A percentile compares a stretch with the other conserved stretches of the same genome.
Evolutionary conservation across 495 filamentous ascomycete genomes (phyloP).

Genomic region (Letharia columbiana): DNA sequence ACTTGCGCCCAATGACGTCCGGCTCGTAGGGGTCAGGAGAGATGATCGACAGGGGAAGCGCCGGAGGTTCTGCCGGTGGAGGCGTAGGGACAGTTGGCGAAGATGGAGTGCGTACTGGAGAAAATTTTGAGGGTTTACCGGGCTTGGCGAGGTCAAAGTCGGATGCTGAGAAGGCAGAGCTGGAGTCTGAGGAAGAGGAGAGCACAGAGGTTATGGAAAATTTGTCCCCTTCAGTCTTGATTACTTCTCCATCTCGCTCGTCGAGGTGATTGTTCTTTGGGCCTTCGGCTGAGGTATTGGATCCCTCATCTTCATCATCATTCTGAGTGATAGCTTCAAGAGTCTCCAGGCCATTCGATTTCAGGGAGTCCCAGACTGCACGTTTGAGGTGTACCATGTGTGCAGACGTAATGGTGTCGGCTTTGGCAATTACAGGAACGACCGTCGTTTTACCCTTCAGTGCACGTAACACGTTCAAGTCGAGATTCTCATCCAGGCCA

Average conservation of each 20-base stretch:
- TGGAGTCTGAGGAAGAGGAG: conserved; percentile 26
- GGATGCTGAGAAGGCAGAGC: conserved; percentile 39
- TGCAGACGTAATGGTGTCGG: conserved; percentile 84
- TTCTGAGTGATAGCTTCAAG: conserved; percentile 78
- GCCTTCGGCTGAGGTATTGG: conserved; percentile 31
- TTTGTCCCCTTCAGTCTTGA: conserved; percentile 27
- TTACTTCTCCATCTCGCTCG: conserved; percentile 49
- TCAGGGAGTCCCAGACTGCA: conserved; percentile 80
- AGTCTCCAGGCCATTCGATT: conserved; percentile 78
- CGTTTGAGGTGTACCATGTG: conserved; percentile 93
- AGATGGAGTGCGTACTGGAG: conserved; percentile 35
- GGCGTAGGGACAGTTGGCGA: conserved; percentile 10
- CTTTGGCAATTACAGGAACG: conserved; percentile 93
- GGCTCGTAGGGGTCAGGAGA: conserved; percentile 86
- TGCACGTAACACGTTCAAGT: conserved; percentile 80
- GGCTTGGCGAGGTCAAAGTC: conserved; percentile 33
- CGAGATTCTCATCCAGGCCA: conserved; percentile 78
- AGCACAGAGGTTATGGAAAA: conserved; percentile 23
- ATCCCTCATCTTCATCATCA: conserved; percentile 44
- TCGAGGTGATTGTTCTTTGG: conserved; percentile 44
- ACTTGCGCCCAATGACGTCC: conserved; percentile 66
- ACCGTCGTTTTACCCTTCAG: conserved; percentile 93
- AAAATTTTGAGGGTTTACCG: conserved; percentile 32
- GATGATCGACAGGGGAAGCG: conserved; percentile 83
- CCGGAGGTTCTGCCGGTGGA: conserved; percentile 28